phyloP scores from a whole-genome alignment of 805 yeast species.

The Candida tallmaniae region DNA sequence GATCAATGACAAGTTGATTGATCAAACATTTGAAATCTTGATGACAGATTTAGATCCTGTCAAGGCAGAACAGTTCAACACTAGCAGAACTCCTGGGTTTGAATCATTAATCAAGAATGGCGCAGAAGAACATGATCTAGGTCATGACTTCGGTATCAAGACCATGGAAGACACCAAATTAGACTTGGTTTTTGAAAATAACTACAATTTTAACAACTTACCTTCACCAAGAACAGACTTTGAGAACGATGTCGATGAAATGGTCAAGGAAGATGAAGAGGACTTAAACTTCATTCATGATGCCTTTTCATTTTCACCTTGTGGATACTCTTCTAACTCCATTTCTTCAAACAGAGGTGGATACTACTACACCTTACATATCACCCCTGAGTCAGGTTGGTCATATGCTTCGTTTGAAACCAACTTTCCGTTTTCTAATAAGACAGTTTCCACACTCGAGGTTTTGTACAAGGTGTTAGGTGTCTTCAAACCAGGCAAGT shows the following conservation, averaged over 20 bases:
- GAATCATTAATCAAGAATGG: slow-evolving; percentile 36
- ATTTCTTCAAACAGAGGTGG: slow-evolving; percentile 43
- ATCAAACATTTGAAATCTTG: slow-evolving; percentile 81
- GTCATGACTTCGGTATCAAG: slow-evolving; percentile 72
- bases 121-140: slow-evolving; percentile 58
- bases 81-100: slow-evolving; percentile 44
- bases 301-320: slow-evolving; percentile 88
- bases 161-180: slow-evolving; percentile 63
- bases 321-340: slow-evolving; percentile 92
- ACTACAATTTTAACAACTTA: slow-evolving; percentile 14
- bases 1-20: slow-evolving; percentile 20
- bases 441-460: slow-evolving; percentile 43
- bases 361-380: slow-evolving; percentile 76
- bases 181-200: slow-evolving; percentile 46
- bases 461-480: slow-evolving; percentile 56
- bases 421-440: slow-evolving; percentile 54
- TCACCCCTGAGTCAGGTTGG: slow-evolving; percentile 93
- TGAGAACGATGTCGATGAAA: slow-evolving; percentile 18
- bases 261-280: background rate
- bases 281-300: slow-evolving; percentile 54
- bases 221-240: slow-evolving; percentile 33
- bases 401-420: slow-evolving; percentile 96
- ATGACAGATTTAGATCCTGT: slow-evolving; percentile 77
- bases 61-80: slow-evolving; percentile 55
- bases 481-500: slow-evolving; percentile 71